A percentile compares a stretch with the other conserved stretches of the same genome.
These are phyloP conservation scores for Epithemia pelagica DNA, from an alignment of 108 stramenopile genomes.

Conservation along the genomic window DNA sequence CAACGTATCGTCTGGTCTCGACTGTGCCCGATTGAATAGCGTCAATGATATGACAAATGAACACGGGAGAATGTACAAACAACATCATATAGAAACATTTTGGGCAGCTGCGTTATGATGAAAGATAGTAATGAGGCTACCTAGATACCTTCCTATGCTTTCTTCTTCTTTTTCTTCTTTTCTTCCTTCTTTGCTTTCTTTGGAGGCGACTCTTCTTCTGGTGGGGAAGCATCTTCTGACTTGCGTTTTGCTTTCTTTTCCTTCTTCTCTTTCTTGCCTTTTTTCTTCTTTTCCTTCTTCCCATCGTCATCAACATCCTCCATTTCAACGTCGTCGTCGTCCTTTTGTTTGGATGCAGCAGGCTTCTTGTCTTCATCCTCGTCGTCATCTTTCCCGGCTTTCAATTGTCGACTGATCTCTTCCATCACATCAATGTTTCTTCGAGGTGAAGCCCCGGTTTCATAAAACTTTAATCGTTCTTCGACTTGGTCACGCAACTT, in stretches of 20 bases:
- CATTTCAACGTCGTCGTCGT: conserved; percentile 25
- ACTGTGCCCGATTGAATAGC: no score
- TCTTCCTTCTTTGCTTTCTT: conserved; percentile 40
- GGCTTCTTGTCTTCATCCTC: conserved; percentile 36
- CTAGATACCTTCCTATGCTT: no score
- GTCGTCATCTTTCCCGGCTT: conserved; percentile 33
- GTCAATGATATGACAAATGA: no score
- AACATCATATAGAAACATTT: no score
- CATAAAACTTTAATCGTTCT: conserved; percentile 97
- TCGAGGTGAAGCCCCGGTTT: conserved; percentile 95
- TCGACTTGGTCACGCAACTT: conserved; percentile 98
- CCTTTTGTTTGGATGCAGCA: conserved; percentile 35
- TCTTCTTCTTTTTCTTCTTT: conserved; percentile 38
- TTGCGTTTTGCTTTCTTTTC: conserved; percentile 32
- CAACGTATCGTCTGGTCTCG: no score
- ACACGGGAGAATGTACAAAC: no score
- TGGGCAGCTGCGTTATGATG: no score
- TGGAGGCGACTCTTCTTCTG: conserved; percentile 37
- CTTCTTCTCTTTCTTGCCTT: conserved; percentile 40
- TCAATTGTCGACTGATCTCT: conserved; percentile 80
- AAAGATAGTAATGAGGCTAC: no score
- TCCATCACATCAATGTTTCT: conserved; percentile 98
- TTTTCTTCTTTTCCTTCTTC: conserved; percentile 25
- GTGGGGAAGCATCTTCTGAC: conserved; percentile 33
- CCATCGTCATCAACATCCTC: conserved; percentile 25